Conservation (phyloP, 2,329 filamentous ascomycete genomes). For the Grosmannia serpens region DNA sequence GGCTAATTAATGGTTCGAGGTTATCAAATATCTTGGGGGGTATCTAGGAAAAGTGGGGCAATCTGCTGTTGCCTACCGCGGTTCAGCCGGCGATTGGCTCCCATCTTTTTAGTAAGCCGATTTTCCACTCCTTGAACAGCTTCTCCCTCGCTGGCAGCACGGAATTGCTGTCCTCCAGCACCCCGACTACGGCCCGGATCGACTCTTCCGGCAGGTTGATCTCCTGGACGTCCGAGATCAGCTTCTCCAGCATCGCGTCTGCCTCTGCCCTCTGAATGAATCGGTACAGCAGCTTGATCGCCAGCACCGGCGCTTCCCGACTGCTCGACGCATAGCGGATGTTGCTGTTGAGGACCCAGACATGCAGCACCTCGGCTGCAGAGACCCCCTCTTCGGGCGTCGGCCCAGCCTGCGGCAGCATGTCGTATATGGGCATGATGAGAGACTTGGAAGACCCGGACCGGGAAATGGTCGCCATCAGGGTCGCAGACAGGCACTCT, state of each 20-base stretch:
- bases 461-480: conserved; percentile 41
- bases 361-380: conserved; percentile 24
- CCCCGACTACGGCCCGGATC: conserved; percentile 30
- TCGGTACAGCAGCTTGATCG: conserved; percentile 43
- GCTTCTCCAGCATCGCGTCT: conserved; percentile 35
- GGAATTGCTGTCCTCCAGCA: conserved; percentile 34
- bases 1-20: neutral
- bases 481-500: conserved; percentile 41
- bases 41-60: neutral
- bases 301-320: conserved; percentile 19
- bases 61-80: neutral
- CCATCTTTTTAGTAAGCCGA: conserved; percentile 50
- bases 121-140: conserved; percentile 53
- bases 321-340: conserved; percentile 38
- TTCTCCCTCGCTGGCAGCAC: conserved; percentile 45
- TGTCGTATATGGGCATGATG: conserved; percentile 27
- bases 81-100: neutral
- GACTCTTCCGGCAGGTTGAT: conserved; percentile 40
- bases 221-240: conserved; percentile 47
- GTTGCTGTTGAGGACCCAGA: conserved; percentile 47
- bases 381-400: neutral
- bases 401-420: neutral
- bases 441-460: conserved; percentile 47
- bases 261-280: conserved; percentile 30
- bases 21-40: neutral